Evolutionary conservation across 768 basidiomycete species (phyloP), one percentile per base, ranked within the genome.

Genomic region (Tylopilus rubrobrunneus): DNA sequence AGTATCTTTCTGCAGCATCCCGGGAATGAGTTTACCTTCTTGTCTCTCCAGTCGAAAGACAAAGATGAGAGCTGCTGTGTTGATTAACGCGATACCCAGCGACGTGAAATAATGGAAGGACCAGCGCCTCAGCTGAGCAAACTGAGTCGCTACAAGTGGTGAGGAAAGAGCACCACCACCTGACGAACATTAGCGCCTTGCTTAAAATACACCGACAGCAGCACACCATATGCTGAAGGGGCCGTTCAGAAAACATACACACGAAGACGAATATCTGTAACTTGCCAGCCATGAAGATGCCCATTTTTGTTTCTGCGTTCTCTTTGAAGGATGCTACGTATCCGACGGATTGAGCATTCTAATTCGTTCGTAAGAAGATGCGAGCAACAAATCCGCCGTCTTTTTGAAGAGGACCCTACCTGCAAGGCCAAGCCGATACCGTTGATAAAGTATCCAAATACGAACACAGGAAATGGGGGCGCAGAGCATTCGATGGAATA

Each of bases 381-480:
- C 1, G 7, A 34, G 34, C 14, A 34, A 8, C 21, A 40, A 40
- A 21, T 15, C 2, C 7, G 21, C 0, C 10, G 33, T 29, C 25
- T 36, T 41, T 9, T 21, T 19, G 14, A 21, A 17, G 53, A 40
- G 43, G 31, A 21, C 45, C 55, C 19, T 41, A 77, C 79, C 66
- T 74, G 77, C 8, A 81, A 56, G 2, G 81, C 69, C 39, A 76
- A 53, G 3, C 83, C 83, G 28, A 82, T 70, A 7, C 84, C 84
- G 12, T 73, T 75, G 34, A 84, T 48, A 7, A 63, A 65, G 52
- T 37, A 37, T 37, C 15, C 36, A 37, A 17, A 37, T 37, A 82
- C 77, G 56, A 87, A 83, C 1, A 76, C 75, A 7, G 85, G 84
- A 62, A 87, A 89, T 0, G 86, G 85, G 1, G 79, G 82, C 14